phyloP scores from a whole-genome alignment of 1,139 yeast species.

The Candida frijolesensis region DNA sequence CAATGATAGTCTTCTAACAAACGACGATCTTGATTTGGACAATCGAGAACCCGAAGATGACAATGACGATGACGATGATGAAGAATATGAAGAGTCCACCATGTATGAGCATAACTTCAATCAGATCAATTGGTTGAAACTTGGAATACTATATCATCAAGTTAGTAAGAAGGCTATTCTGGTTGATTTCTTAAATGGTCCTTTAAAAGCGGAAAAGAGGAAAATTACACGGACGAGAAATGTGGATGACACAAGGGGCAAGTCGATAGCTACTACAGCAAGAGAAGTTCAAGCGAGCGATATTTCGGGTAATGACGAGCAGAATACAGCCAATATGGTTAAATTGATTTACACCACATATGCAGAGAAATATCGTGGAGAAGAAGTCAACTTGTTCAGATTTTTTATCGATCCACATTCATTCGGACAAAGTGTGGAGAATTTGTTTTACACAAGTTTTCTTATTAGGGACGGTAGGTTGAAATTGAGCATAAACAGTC shows the following conservation, averaged over 20 bases:
- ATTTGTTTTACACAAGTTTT: conserved; percentile 80
- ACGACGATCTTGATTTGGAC: conserved; percentile 11
- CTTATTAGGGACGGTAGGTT: conserved; percentile 73
- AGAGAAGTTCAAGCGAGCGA: conserved; percentile 54
- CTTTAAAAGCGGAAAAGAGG: conserved; percentile 64
- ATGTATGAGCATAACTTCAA: conserved; percentile 32
- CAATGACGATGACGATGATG: conserved; percentile 14
- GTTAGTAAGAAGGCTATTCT: conserved; percentile 52
- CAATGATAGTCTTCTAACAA: conserved; percentile 6
- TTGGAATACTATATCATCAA: conserved; percentile 57
- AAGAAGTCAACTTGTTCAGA: conserved; percentile 58
- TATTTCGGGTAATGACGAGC: conserved; percentile 48
- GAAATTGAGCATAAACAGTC: conserved; percentile 46
- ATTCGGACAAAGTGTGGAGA: conserved; percentile 80
- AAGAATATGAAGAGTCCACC: conserved; percentile 12
- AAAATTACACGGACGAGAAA: conserved; percentile 36
- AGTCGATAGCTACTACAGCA: conserved; percentile 50
- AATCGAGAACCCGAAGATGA: conserved; percentile 14
- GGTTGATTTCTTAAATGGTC: conserved; percentile 69
- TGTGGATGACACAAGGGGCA: conserved; percentile 45
- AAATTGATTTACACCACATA: conserved; percentile 45
- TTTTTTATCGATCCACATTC: conserved; percentile 76
- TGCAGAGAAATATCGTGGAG: conserved; percentile 28
- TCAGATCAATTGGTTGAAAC: conserved; percentile 56
- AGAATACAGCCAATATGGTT: conserved; percentile 65